These are phyloP conservation scores for Orbilia oligospora DNA, from an alignment of 2,329 filamentous ascomycete genomes.

Conservation along the genomic window DNA sequence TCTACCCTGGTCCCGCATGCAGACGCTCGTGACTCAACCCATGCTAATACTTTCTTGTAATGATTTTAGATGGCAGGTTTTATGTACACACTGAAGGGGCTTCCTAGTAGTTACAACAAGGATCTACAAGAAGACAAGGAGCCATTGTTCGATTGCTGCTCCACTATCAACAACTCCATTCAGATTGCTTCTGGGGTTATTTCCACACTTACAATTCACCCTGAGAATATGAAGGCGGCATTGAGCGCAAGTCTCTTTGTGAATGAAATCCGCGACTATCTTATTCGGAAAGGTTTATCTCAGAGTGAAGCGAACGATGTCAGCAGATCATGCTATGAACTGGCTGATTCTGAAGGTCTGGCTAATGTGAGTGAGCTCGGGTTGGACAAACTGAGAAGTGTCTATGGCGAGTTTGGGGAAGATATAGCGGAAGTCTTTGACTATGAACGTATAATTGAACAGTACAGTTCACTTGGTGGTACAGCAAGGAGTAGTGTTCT, in stretches of 20 bases:
- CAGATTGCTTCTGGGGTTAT: constrained; percentile 86
- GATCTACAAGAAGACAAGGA: constrained; percentile 90
- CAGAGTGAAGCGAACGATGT: constrained; percentile 87
- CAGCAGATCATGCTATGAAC: constrained; percentile 78
- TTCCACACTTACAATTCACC: constrained; percentile 77
- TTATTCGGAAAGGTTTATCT: constrained; percentile 78
- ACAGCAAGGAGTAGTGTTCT: constrained; percentile 79
- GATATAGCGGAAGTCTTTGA: constrained; percentile 81
- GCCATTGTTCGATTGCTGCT: constrained; percentile 84
- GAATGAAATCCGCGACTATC: constrained; percentile 76
- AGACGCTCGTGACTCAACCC: not conserved
- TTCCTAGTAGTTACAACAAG: constrained; percentile 89
- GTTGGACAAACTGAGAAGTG: constrained; percentile 75
- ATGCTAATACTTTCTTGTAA: not conserved
- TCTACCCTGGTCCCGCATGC: not conserved
- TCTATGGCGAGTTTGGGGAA: constrained; percentile 78
- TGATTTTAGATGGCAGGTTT: constrained; percentile 61
- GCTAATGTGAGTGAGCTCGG: constrained; percentile 79
- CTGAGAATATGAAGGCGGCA: constrained; percentile 82
- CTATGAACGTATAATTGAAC: constrained; percentile 86
- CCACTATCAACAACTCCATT: constrained; percentile 84
- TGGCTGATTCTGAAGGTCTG: constrained; percentile 75
- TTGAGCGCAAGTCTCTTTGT: constrained; percentile 87
- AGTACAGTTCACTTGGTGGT: constrained; percentile 81
- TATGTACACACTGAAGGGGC: constrained; percentile 73